phyloP scores from a whole-genome alignment of 169 alveolate genomes.

The Besnoitia besnoiti region DNA sequence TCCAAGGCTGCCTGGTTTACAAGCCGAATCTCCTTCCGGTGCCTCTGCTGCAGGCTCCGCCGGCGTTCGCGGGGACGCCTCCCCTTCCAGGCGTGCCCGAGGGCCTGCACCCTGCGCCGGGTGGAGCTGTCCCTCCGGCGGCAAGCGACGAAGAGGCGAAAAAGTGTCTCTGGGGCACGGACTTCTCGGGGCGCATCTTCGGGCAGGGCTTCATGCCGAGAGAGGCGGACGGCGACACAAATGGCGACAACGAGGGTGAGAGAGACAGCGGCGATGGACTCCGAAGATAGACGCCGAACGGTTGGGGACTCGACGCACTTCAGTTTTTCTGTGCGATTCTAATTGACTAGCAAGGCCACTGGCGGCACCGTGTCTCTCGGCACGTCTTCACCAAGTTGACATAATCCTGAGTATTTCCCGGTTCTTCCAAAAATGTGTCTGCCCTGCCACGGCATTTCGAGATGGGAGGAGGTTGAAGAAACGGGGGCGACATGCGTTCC shows the following conservation, averaged over 20 bases:
- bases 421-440: too few relatives aligned
- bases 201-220: background rate
- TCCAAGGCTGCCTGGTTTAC: constrained; percentile 17
- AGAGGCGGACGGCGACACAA: background rate
- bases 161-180: background rate
- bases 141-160: background rate
- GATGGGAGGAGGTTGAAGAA: too few relatives aligned
- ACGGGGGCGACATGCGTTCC: too few relatives aligned
- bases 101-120: background rate
- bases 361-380: too few relatives aligned
- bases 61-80: background rate
- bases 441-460: too few relatives aligned
- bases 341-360: too few relatives aligned
- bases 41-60: background rate
- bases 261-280: too few relatives aligned
- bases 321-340: too few relatives aligned
- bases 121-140: background rate
- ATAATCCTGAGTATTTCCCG: too few relatives aligned
- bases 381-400: too few relatives aligned
- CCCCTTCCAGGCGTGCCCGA: background rate
- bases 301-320: too few relatives aligned
- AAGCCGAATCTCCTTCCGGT: background rate
- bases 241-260: background rate
- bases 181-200: background rate
- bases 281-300: too few relatives aligned